These are phyloP conservation scores for Lactifluus subvellereus DNA, from an alignment of 768 basidiomycete species.

Conservation along the genomic window DNA sequence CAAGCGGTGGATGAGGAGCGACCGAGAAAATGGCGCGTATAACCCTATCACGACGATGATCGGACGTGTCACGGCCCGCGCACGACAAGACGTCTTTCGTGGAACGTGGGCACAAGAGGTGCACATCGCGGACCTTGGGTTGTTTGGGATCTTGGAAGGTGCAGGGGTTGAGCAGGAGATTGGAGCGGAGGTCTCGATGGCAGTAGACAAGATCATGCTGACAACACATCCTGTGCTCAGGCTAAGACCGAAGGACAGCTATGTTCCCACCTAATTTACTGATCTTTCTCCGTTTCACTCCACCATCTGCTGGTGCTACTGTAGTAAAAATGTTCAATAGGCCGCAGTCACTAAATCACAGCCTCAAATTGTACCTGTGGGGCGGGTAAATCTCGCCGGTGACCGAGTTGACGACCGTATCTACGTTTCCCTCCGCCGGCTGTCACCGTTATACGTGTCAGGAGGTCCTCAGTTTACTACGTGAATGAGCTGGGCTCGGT, in stretches of 20 bases:
- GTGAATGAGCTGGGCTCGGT: no score
- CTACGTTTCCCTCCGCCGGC: no score
- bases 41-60: slow-evolving; percentile 31
- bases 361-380: no score
- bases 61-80: slow-evolving; percentile 25
- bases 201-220: slow-evolving; percentile 29
- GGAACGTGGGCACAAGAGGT: slow-evolving; percentile 22
- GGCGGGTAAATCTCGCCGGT: no score
- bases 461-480: no score
- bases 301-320: no score
- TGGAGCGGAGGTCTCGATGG: slow-evolving; percentile 30
- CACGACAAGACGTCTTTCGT: slow-evolving; percentile 17
- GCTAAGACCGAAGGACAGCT: not conserved
- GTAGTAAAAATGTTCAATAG: no score
- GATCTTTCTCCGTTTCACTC: no score
- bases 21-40: slow-evolving; percentile 17
- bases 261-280: not conserved
- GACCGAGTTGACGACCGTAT: no score
- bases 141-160: slow-evolving; percentile 23
- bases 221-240: slow-evolving; percentile 6
- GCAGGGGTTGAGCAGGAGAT: slow-evolving; percentile 22
- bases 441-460: no score
- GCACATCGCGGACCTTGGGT: slow-evolving; percentile 30
- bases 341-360: no score
- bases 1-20: slow-evolving; percentile 34